Evolutionary conservation across 441 rosid genomes (phyloP), one percentile per base, ranked within the genome.

Genomic region (Kokia cookei): DNA sequence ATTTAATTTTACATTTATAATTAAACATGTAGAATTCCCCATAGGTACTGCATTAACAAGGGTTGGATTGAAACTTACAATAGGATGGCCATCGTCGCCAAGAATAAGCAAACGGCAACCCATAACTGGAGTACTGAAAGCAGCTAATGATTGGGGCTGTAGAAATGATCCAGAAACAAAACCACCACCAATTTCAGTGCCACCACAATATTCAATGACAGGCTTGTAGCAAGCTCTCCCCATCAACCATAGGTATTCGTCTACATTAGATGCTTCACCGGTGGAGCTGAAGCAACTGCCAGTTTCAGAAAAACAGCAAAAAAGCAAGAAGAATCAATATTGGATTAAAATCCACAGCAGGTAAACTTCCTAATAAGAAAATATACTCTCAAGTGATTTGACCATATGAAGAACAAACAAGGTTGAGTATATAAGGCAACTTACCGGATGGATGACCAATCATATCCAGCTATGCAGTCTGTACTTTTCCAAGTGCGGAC

Each of bases 231-330:
- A 76, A 76, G 96, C 98, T 80, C 96, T 90, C 19, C 98, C 94
- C 99, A 90, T 94, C 79, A 94, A 76, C 98, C 99, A 94, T 73
- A 94, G 84, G 81, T 88, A 90, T 79, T 94, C 99, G 47, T 94
- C 98, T 11, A 87, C 90, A 73, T 84, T 93, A 37, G 99, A 94
- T 66, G 99, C 99, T 88, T 94, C 99, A 71, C 99, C 99, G 22
- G 94, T 93, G 78, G 99, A 94, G 75, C 88, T 86, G 82, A 91
- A 94, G 82, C 97, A 94, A 80, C 99, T 92, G 72, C 72, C 67
- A 74, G 74, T 75, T 74, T 73, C 69, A 77, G 45, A n/a, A 79
- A 64, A 84, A 82, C 51, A 66, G 72, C 24, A 64, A 77, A 76
- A 19, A 77, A 57, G 72, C 60, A 74, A 45, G 72, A 80, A 75